Evolutionary conservation across 306 rosid species (phyloP), one percentile per base, ranked within the genome.

Genomic region (Cicer pinnatifidum): DNA sequence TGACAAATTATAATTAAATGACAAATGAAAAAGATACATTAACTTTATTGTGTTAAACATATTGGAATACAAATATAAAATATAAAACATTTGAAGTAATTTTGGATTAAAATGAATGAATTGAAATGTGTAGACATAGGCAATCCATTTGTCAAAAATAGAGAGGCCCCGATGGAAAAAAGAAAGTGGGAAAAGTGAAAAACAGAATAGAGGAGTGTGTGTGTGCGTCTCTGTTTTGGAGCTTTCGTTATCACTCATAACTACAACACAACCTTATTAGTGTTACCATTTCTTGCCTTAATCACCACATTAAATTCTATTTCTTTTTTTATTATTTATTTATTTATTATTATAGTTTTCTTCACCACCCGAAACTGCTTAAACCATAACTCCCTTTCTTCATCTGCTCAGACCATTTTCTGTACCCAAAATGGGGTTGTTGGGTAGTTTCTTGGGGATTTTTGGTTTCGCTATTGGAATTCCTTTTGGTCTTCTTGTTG

Each of bases 391-490:
- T 12, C 48, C 60, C 3, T 28, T 60, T 41, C 10, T 43, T 23
- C 54, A 2, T 16, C 12, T 71, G 19, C 17, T 23, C 44, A 28
- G 0, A 28, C 35, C 33, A 28, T 28, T 28, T 9, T 23, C 60
- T 4, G 9, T 52, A 35, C 9, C 58, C 11, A 41, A 75, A 45
- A 93, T 94, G 97, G 96, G 96, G 11, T 82, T 94, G 43, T 9
- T 91, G 7, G 72, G 88, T 65, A 91, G 84, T 80, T 69, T 91
- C 17, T 69, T 91, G 10, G 96, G 88, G 41, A 67, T 91, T 59
- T 0, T 95, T 58, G 99, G 99, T 72, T 87, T 91, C 72, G 79
- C 79, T 60, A 40, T 95, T 65, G 97, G 99, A 81, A 81, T 95
- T 57, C 92, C 96, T 82, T 69, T 95, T 51, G 99, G 99, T 5